Base-by-base conservation (phyloP, 2,329 filamentous ascomycete species). In the Simplicillium sp. region DNA sequence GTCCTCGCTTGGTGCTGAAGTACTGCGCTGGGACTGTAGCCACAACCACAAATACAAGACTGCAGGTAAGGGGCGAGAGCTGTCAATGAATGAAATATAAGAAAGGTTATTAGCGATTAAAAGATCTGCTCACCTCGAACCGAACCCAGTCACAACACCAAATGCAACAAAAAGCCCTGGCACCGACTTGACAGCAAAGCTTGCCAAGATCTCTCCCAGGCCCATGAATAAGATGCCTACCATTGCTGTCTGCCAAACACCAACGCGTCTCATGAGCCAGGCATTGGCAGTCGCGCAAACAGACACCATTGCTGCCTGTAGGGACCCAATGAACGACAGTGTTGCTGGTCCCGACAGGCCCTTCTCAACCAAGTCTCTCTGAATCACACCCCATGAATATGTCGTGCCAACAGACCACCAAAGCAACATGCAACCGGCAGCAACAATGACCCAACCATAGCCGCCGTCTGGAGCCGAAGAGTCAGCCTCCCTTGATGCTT, bases 301-400 rank as follows among this genome's bases (percentile, higher is more conserved):
- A n/a, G 43, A 32, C 15, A 39, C 36, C 41, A 65, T 63, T 0
- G 68, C 64, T 3, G 67, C 56, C 5, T 62, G 61, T 12, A 77
- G 48, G 3, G 67, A 71, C 2, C 74, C 75, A 7, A 79, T 69
- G 44, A 76, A 79, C 1, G 71, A 66, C n/a, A 79, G 57, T 0
- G 69, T 75, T 0, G 67, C 67, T 0, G 71, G 59, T 0, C 63
- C 61, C 1, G 61, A 62, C 1, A 75, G 55, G 1, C 59, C 56
- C 12, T 66, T 55, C 29, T 67, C 55, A 3, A 76, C 64, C 1
- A 79, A 61, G 0, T 66, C 73, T 11, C 64, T 62, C 54, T 80
- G 75, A 33, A 78, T 54, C 1, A 80, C 64, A 14, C 74, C 76
- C 73, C 74, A 79, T 46, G 62, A 66, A 48, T 73, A 73, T 11